phyloP scores from a whole-genome alignment of 805 yeast species.

The Ogataea chonburiensis region DNA sequence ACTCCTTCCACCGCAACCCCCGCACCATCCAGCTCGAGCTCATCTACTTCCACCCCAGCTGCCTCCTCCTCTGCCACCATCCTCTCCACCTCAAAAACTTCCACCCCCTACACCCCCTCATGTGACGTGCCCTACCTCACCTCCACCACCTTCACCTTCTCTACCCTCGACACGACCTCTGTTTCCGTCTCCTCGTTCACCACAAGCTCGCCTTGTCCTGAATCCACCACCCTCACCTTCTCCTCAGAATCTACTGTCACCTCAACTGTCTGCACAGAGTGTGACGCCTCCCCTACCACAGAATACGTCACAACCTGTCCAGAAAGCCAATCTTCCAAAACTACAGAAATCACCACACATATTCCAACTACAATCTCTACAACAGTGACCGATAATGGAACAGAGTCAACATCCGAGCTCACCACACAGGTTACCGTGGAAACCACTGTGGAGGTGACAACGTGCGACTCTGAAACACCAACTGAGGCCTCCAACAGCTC shows the following conservation, averaged over 20 bases:
- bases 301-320: conserved; percentile 6
- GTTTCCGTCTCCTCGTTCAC: conserved; percentile 8
- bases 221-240: conserved; percentile 4
- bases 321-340: conserved; percentile 1
- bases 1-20: conserved; percentile 5
- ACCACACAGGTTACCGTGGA: no score
- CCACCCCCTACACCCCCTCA: conserved; percentile 8
- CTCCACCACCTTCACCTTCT: conserved; percentile 1
- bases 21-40: no score
- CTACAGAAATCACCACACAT: not conserved
- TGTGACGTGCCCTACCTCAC: conserved; percentile 4
- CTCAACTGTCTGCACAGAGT: conserved; percentile 4
- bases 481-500: conserved; percentile 4
- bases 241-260: conserved; percentile 2
- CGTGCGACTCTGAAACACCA: no score
- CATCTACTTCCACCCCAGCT: no score
- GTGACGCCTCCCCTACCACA: not conserved
- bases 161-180: conserved; percentile 1
- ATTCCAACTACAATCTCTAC: not conserved
- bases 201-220: conserved; percentile 11
- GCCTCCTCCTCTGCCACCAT: conserved; percentile 8
- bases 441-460: no score
- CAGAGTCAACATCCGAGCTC: no score
- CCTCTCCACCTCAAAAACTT: no score
- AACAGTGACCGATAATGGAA: no score